phyloP scores from a whole-genome alignment of 768 basidiomycete genomes.

The Amyloporia xantha region DNA sequence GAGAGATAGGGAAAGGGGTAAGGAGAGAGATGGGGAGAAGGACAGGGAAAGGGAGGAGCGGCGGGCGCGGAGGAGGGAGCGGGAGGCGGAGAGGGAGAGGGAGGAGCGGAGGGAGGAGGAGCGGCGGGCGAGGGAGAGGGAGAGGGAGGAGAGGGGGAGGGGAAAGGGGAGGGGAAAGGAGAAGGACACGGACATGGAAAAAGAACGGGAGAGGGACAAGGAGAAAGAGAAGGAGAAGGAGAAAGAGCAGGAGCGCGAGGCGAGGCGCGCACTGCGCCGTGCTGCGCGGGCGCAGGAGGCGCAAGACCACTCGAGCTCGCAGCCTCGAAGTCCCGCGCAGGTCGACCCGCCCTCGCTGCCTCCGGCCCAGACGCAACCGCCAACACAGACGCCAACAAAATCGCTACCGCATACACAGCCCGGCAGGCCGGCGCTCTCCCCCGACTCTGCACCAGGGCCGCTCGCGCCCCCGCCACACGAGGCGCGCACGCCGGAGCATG shows the following conservation, averaged over 20 bases:
- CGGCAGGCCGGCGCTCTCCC: no score
- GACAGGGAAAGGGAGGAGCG: neutral
- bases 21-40: neutral
- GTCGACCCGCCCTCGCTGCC: no score
- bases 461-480: no score
- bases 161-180: neutral
- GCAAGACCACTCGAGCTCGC: neutral
- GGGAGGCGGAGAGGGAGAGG: neutral
- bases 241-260: neutral
- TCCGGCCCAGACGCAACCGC: no score
- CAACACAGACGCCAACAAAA: no score
- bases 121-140: neutral
- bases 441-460: no score
- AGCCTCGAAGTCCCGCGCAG: no score
- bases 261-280: no score
- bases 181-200: constrained; percentile 1
- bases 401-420: no score
- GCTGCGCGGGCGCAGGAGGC: no score
- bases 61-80: neutral
- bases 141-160: neutral
- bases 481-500: no score
- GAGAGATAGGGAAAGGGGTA: neutral
- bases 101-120: neutral
- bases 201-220: constrained; percentile 4
- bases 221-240: neutral